Base-by-base conservation (phyloP, 768 basidiomycete species). In the Daedalea quercina region DNA sequence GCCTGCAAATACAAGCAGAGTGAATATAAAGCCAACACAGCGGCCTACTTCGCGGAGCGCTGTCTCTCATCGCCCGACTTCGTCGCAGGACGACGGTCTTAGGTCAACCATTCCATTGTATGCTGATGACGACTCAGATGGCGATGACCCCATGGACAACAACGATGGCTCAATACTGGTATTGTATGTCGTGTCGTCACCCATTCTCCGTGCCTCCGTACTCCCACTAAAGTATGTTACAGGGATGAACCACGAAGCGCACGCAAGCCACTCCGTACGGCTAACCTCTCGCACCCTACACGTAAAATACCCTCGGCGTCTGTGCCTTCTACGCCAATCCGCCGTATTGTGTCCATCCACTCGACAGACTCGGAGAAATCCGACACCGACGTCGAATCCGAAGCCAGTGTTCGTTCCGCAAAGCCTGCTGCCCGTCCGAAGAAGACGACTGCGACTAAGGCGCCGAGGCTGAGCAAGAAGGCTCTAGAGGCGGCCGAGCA, bases 241-340 rank as follows among this genome's bases (percentile, higher is more conserved):
- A 71, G 71, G 41, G 67, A 84, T 56, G 81, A 82, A 53, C 78
- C 80, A 8, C 76, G 64, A 48, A 69, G 69, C 46, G 71, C 76
- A 13, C 71, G 70, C 25, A 81, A 70, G 58, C 82, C 79, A 3
- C 55, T 78, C 26, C 71, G 59, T 4, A 55, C 28, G 6, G 57
- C 42, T 44, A 58, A 40, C 17, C n/a, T n/a, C n/a, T n/a, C n/a
- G 37, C 37, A 19, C 7, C 15, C 37, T 17, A 7, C 26, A 20
- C 26, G 17, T 20, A 49, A 3, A 3, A 9, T 17, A 37, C 24
- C 48, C 11, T 12, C 20, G 3, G 15, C 35, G 43, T 51, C 49
- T 52, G 35, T 19, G 35, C 20, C 54, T 24, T 43, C 56, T 41
- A 35, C 52, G 47, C 50, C 54, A 51, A 17, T 26, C 15, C 40